These are phyloP conservation scores for Biscutella laevigata DNA, from an alignment of 441 rosid species.

Conservation along the genomic window DNA sequence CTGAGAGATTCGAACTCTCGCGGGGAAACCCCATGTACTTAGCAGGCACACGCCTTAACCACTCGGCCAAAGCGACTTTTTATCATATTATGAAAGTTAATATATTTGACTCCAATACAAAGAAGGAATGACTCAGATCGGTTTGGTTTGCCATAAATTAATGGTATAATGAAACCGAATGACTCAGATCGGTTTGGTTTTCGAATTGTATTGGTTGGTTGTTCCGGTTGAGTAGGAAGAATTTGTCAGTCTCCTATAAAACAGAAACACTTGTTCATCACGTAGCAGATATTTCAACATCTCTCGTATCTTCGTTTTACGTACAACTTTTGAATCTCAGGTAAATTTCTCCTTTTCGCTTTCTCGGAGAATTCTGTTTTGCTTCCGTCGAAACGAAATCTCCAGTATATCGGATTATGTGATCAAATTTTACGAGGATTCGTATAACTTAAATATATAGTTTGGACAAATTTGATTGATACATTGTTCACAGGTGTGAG, in stretches of 20 bases:
- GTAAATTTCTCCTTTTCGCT: background rate
- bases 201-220: background rate
- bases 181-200: too few relatives aligned
- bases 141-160: too few relatives aligned
- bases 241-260: background rate
- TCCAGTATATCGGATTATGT: background rate
- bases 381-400: background rate
- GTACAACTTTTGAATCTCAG: background rate
- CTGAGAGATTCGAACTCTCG: slow-evolving; percentile 99
- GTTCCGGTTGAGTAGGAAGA: slow-evolving; percentile 8
- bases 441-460: too few relatives aligned
- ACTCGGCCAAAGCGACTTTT: slow-evolving; percentile 66
- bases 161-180: too few relatives aligned
- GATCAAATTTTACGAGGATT: too few relatives aligned
- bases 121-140: too few relatives aligned
- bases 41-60: slow-evolving; percentile 99
- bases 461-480: background rate
- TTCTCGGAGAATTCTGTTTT: background rate
- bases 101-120: too few relatives aligned
- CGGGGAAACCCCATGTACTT: slow-evolving; percentile 96
- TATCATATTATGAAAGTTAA: too few relatives aligned
- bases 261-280: slow-evolving; percentile 4
- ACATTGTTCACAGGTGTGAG: background rate
- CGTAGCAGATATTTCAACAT: background rate
- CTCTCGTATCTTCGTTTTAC: background rate